Conservation (phyloP, 2,329 filamentous ascomycete genomes). For the Botrytis cinerea region DNA sequence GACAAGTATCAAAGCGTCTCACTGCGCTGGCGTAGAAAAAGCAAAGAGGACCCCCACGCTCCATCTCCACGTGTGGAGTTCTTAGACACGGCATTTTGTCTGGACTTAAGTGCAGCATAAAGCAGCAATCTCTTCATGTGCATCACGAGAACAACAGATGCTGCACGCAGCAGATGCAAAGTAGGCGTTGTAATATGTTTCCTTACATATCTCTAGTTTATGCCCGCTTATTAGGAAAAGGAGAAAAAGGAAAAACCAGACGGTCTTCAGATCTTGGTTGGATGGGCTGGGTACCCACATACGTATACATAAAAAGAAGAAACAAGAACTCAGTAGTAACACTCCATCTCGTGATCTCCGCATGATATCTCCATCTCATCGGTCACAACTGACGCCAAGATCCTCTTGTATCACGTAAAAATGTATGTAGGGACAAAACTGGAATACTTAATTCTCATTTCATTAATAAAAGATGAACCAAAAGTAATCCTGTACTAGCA, state of each 20-base stretch:
- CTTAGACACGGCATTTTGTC: constrained; percentile 1
- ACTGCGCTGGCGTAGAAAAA: neutral
- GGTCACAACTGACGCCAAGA: constrained; percentile 11
- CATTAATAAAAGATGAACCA: constrained; percentile 5
- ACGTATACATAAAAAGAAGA: neutral
- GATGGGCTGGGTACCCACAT: neutral
- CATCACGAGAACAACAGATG: constrained; percentile 26
- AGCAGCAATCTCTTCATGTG: constrained; percentile 20
- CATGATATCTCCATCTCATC: constrained; percentile 17
- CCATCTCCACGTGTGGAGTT: neutral
- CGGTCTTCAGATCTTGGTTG: neutral
- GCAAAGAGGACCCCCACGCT: constrained; percentile 6
- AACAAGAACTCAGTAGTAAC: neutral
- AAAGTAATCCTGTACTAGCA: neutral
- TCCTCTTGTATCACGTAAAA: neutral
- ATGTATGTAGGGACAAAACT: neutral
- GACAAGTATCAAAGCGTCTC: constrained; percentile 13
- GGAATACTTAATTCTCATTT: neutral
- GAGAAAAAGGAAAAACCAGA: neutral
- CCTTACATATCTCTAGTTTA: constrained; percentile 3
- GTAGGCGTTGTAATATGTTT: constrained; percentile 4
- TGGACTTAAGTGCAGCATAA: constrained; percentile 1
- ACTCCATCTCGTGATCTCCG: constrained; percentile 24
- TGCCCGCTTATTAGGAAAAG: neutral
- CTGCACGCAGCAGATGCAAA: constrained; percentile 20